Conservation (phyloP, 345 rosid species). For the Citrus sinensis region DVS_A1.0 CM039161.1:1739001-1739500, state of each 20-base stretch:
- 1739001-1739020: no score
- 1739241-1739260: not conserved
- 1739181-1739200: no score
- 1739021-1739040: no score
- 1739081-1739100: no score
- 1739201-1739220: no score
- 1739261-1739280: not conserved
- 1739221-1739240: no score
- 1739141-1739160: no score
- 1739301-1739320: not conserved
- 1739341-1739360: not conserved
- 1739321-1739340: not conserved
- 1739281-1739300: not conserved
- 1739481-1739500: not conserved
- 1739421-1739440: constrained; percentile 2
- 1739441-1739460: not conserved
- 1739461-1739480: not conserved
- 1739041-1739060: no score
- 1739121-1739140: no score
- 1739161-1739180: no score
- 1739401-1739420: not conserved
- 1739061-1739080: no score
- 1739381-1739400: not conserved
- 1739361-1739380: not conserved
- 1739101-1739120: no score